Evolutionary conservation across 106 monocot species (phyloP).

Genomic region (Amphibolis antarctica): DNA sequence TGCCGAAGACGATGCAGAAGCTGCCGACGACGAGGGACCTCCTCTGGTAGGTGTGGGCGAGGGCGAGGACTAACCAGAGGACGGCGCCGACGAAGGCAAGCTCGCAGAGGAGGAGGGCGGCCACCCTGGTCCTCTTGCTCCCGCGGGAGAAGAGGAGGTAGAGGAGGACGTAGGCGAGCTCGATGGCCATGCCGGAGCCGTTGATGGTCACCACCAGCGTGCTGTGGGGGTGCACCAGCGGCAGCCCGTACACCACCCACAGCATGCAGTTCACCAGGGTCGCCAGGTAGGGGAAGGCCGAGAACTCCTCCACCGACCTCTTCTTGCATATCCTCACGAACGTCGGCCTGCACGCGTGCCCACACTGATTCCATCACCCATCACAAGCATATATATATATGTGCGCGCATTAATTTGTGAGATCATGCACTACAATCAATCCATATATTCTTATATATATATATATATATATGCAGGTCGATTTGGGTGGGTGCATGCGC

Average conservation of each 20-base stretch:
- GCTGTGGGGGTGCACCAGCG: constrained; percentile 66
- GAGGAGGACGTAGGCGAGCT: constrained; percentile 57
- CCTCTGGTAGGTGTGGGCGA: constrained; percentile 31
- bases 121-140: constrained; percentile 19
- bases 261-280: constrained; percentile 78
- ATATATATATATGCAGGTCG: too few species aligned
- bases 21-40: constrained; percentile 51
- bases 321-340: constrained; percentile 60
- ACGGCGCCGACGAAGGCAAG: constrained; percentile 32
- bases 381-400: too few species aligned
- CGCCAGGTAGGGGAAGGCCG: constrained; percentile 59
- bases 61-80: constrained; percentile 24
- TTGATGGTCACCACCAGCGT: constrained; percentile 66
- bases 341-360: constrained; percentile 57
- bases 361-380: too few species aligned
- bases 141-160: constrained; percentile 49
- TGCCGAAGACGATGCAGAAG: constrained; percentile 51
- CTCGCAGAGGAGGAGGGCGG: constrained; percentile 28
- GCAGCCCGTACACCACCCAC: constrained; percentile 73
- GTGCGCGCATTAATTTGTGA: too few species aligned
- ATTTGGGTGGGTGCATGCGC: too few species aligned
- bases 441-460: too few species aligned
- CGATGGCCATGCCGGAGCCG: constrained; percentile 45
- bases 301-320: constrained; percentile 68
- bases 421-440: too few species aligned